Base-by-base conservation (phyloP, 2,329 filamentous ascomycete species). In the Blastomyces silverae region DNA sequence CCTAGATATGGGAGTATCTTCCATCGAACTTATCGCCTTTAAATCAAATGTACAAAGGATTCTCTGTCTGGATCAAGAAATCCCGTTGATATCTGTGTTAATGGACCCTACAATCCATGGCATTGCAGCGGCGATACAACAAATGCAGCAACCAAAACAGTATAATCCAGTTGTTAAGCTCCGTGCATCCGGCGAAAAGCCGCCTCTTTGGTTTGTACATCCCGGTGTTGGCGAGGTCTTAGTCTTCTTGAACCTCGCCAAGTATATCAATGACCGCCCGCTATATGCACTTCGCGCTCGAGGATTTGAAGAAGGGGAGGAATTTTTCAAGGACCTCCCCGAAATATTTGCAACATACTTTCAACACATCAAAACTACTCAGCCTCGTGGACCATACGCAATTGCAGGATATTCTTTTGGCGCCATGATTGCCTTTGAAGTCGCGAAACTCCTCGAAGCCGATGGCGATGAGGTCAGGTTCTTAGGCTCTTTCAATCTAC, bases 351-450 rank as follows among this genome's bases (percentile, higher is more conserved):
- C 68, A 1, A 76, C 71, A 0, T 85, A 84, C 69, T 66, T 72
- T 11, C 48, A 62, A 0, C 75, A 77, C 0, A 78, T 85, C 48
- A 75, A 75, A n/a, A 31, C 64, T 3, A 65, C 64, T 0, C 83
- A 85, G 65, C 81, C 82, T 0, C 17, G 71, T 0, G 82, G 83
- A 0, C 82, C 83, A 0, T 85, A 85, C 66, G 79, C 79, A 0
- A 69, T 85, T 0, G 79, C 79, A 0, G 83, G 83, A 0, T 85
- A 84, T 68, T 80, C 75, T 5, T 84, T 80, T 68, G 82, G 83
- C 1, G 67, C 74, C 0, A 82, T 82, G 70, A 65, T 84, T 0
- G 79, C 81, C 0, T 85, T 84, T 65, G 82, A 84, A 69, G 70
- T 81, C 0, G 73, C 77, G 15, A 84, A 84, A 70, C 42, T 66